Evolutionary conservation across 2,329 filamentous ascomycete genomes (phyloP), one percentile per base, ranked within the genome.

Genomic region (Atkinsonella hypoxylon): DNA sequence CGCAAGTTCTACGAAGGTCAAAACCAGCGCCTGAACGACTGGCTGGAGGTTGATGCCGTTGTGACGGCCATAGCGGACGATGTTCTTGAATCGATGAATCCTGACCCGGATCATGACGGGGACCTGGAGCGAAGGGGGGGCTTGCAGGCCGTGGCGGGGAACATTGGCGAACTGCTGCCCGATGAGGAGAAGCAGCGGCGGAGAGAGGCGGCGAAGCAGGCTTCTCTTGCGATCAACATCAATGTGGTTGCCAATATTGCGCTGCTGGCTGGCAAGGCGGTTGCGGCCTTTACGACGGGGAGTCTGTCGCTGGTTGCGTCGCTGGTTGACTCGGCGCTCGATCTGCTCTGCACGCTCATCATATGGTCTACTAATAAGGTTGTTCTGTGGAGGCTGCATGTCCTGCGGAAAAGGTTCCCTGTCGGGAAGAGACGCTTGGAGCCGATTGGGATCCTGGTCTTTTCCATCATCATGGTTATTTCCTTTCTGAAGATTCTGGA

Each of bases 381-480:
- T 49, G 87, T 89, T 52, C 64, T 72, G 12, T 83, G 80, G 80
- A 71, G 63, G n/a, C 20, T 66, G 10, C 54, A 59, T 0, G 60
- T 62, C 0, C 60, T 66, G 49, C 78, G 80, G 57, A 85, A 87
- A 61, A 73, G 77, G 2, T 89, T 89, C 57, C 86, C 86, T 0
- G 81, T 88, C 15, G 86, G 86, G 4, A 75, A 85, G 18, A 76
- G 85, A 17, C 65, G 71, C 20, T 71, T 90, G 22, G 86, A 90
- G 59, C 86, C 86, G 0, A 73, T 90, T 3, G 86, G 86, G 17
- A 83, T 90, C 9, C 71, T 90, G 1, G 80, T 90, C 40, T 90
- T 90, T 67, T 85, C 82, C 18, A 78, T 89, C 55, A 85, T 90
- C 62, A 90, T 90, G 85, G 83, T 90, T 55, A 88, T 84, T 0